These are phyloP conservation scores for Barbatosphaeria neglecta DNA, from an alignment of 495 filamentous ascomycete species.

Conservation along the genomic window DNA sequence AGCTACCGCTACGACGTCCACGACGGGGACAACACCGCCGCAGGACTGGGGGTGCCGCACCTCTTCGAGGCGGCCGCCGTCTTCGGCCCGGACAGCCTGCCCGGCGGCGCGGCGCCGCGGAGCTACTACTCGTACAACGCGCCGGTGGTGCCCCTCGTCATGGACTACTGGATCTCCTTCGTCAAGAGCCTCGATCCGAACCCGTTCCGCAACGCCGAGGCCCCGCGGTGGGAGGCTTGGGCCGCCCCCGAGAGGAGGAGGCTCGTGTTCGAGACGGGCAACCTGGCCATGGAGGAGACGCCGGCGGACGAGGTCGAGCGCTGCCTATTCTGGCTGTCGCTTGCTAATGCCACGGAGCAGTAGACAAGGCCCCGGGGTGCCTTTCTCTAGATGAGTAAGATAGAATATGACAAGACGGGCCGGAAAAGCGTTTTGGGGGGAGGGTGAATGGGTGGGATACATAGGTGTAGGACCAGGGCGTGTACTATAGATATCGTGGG, in stretches of 20 bases:
- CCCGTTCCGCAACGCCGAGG: constrained; percentile 3
- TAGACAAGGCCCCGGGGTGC: too few species aligned
- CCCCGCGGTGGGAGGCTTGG: constrained; percentile 25
- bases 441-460: too few species aligned
- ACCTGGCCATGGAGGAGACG: constrained; percentile 21
- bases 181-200: constrained; percentile 27
- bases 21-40: constrained; percentile 10
- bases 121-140: constrained; percentile 28
- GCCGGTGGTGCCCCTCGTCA: constrained; percentile 19
- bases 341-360: constrained; percentile 28
- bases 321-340: constrained; percentile 18
- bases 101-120: constrained; percentile 1
- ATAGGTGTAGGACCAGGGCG: too few species aligned
- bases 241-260: constrained; percentile 5
- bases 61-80: constrained; percentile 29
- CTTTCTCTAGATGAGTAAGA: too few species aligned
- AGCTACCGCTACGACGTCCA: constrained; percentile 18
- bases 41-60: constrained; percentile 19
- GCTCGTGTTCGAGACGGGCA: constrained; percentile 20
- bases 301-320: constrained; percentile 13
- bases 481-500: too few species aligned
- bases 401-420: too few species aligned
- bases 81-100: constrained; percentile 27
- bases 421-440: too few species aligned
- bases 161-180: constrained; percentile 33